Base-by-base conservation (phyloP, 164 flowering plant species). In the Echeveria elegans region DNA sequence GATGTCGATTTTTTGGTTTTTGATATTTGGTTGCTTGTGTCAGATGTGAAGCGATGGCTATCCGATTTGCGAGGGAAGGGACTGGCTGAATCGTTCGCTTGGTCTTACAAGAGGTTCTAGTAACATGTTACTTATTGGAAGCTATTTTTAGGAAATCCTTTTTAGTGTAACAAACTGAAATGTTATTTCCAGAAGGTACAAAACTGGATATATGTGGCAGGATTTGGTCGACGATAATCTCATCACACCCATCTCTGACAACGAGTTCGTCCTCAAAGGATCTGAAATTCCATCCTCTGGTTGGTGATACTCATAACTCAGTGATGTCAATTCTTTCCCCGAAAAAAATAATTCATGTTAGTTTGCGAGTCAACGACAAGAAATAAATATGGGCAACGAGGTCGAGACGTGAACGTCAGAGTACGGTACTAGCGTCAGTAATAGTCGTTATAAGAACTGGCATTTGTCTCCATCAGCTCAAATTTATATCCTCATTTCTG, bases 101-200 rank as follows among this genome's bases (percentile, higher is more conserved):
- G 97, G 97, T 87, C 97, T 21, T 88, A 81, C 75, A 91, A 88
- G 71, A 87, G 93, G 97, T 84, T 40, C n/a, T n/a, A 43, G 47
- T 43, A 43, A 40, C 0, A 11, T 43, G 8, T 38, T 38, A 8
- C 1, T 52, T n/a, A 9, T 67, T 15, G 23, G 29, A 34, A n/a
- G 66, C 29, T 34, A 32, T 37, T 23, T 63, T 24, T 63, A 32
- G 43, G 1, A 36, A 1, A 7, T 34, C 6, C 34, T 34, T 11
- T 43, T 43, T 62, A 6, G 12, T 6, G 14, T 26, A 62, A 10
- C 24, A 16, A 1, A 61, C 9, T 24, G 41, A 32, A 18, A 31
- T 62, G 24, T 28, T 28, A 32, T 16, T 61, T 63, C 75, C 82
- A 88, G 94, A 78, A 83, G 74, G 67, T 88, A 88, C 81, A 86